phyloP scores from a whole-genome alignment of 495 filamentous ascomycete species.

The Bacidia rubella region DNA sequence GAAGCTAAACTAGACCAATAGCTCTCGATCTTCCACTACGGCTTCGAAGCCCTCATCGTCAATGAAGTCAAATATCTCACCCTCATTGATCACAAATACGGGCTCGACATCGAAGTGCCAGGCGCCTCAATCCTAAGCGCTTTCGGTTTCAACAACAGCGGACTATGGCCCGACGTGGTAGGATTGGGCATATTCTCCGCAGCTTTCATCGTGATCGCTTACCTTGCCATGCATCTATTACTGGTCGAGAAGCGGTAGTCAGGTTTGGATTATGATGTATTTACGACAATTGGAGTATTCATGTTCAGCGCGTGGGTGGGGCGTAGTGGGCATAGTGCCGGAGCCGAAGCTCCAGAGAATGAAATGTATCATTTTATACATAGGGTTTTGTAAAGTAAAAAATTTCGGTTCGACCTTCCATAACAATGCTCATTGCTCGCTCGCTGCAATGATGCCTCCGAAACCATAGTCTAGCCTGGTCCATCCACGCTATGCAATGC shows the following conservation, averaged over 20 bases:
- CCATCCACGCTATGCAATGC: background rate
- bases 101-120: constrained; percentile 89
- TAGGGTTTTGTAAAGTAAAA: no score
- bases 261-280: background rate
- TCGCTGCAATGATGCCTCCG: no score
- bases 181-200: constrained; percentile 72
- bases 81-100: constrained; percentile 84
- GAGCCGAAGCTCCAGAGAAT: no score
- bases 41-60: constrained; percentile 90
- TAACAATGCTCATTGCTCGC: no score
- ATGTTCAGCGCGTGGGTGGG: no score
- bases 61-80: constrained; percentile 92
- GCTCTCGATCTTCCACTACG: constrained; percentile 98
- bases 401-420: no score
- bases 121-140: constrained; percentile 86
- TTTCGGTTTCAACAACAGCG: constrained; percentile 78
- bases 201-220: constrained; percentile 76
- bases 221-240: constrained; percentile 83
- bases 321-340: no score
- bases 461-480: no score
- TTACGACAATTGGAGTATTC: background rate
- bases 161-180: constrained; percentile 73
- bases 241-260: constrained; percentile 76
- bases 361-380: no score
- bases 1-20: constrained; percentile 23